phyloP scores from a whole-genome alignment of 768 basidiomycete species.

The Hemileccinum rubropunctum region DNA sequence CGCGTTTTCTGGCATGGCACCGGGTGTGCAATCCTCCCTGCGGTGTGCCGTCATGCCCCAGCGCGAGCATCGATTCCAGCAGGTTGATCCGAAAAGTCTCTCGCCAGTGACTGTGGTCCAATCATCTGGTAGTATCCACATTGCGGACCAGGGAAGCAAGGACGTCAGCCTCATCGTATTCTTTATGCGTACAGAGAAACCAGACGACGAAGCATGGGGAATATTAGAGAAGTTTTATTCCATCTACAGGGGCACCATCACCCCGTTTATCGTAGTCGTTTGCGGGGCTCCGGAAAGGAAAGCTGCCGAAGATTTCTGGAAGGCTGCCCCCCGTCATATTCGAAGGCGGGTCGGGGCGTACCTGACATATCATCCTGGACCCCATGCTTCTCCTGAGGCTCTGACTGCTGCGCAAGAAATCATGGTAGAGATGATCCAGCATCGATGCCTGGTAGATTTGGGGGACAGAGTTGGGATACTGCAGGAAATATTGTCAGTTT shows the following conservation, averaged over 20 bases:
- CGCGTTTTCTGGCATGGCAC: conserved; percentile 7
- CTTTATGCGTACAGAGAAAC: conserved; percentile 6
- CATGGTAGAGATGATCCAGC: conserved; percentile 12
- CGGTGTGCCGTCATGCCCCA: not conserved
- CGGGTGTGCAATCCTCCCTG: conserved; percentile 8
- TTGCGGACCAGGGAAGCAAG: conserved; percentile 1
- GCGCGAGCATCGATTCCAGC: conserved; percentile 14
- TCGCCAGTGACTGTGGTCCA: not conserved
- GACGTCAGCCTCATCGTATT: conserved; percentile 15
- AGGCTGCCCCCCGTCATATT: conserved; percentile 8
- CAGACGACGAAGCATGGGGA: conserved; percentile 10
- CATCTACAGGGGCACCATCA: conserved; percentile 11
- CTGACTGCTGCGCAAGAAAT: conserved; percentile 9
- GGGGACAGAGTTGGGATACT: conserved; percentile 15
- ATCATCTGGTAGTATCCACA: not conserved
- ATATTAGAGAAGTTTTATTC: conserved; percentile 14
- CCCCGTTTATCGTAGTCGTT: conserved; percentile 19
- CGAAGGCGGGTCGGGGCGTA: conserved; percentile 5
- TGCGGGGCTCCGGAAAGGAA: conserved; percentile 2
- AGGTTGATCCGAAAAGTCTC: conserved; percentile 11
- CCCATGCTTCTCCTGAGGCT: conserved; percentile 1
- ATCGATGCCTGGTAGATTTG: conserved; percentile 14
- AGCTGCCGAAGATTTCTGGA: conserved; percentile 13
- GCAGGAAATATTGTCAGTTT: conserved; percentile 14
- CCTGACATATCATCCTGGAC: conserved; percentile 14